These are phyloP conservation scores for Boechera divaricarpa DNA, from an alignment of 345 rosid species.

Conservation along the genomic window DNA sequence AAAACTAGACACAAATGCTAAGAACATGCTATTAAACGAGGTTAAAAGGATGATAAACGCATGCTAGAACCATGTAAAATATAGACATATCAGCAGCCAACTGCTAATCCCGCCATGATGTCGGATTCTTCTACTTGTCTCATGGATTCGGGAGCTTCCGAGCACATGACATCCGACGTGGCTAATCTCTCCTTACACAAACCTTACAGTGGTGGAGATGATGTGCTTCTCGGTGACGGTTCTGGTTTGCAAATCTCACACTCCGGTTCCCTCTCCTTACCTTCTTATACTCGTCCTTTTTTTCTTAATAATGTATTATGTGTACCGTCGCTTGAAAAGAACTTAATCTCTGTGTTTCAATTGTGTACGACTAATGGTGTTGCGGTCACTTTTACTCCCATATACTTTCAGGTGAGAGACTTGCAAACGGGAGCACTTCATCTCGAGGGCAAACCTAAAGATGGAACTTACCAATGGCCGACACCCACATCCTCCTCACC, in stretches of 20 bases:
- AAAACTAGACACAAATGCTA: too few relatives aligned
- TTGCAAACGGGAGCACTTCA: background rate
- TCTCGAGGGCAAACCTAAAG: background rate
- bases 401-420: background rate
- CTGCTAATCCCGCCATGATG: background rate
- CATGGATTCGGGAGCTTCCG: background rate
- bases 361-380: background rate
- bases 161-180: background rate
- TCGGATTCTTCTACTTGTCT: background rate
- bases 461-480: background rate
- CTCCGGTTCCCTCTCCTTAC: background rate
- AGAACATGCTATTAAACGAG: too few relatives aligned
- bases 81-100: too few relatives aligned
- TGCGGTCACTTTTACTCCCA: background rate
- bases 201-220: background rate
- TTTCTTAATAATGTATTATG: background rate
- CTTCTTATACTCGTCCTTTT: background rate
- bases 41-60: too few relatives aligned
- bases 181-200: background rate
- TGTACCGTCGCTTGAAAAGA: background rate
- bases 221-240: background rate
- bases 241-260: background rate
- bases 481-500: fast-evolving
- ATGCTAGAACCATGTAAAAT: too few relatives aligned
- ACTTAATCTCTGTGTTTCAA: background rate